phyloP scores from a whole-genome alignment of 2,329 filamentous ascomycete genomes.

The Hypoxylon sp. region DNA sequence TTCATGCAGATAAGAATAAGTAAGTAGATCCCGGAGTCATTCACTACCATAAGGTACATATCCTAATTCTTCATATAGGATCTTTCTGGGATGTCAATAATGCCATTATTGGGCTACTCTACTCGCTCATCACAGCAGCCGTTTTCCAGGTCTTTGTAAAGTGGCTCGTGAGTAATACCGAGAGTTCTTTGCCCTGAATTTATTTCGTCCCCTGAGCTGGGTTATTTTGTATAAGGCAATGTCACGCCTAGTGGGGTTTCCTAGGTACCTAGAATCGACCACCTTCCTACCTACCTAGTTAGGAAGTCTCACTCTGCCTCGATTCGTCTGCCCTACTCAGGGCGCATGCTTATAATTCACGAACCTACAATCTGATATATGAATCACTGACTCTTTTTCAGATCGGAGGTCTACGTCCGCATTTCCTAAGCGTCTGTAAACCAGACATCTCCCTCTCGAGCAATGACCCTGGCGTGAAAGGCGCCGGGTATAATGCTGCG shows the following conservation, averaged over 20 bases:
- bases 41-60: background rate
- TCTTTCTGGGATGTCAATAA: constrained; percentile 82
- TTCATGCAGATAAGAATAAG: constrained; percentile 77
- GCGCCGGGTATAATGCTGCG: constrained; percentile 61
- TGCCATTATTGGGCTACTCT: constrained; percentile 76
- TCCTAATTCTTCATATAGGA: background rate
- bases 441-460: constrained; percentile 66
- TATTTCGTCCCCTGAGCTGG: no score
- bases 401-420: constrained; percentile 79
- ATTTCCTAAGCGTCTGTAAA: constrained; percentile 79
- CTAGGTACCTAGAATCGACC: no score
- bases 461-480: constrained; percentile 58
- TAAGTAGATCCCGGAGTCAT: background rate
- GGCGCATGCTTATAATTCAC: no score
- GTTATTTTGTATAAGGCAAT: no score
- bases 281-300: no score
- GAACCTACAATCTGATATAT: no score
- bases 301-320: no score
- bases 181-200: no score
- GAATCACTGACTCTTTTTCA: no score
- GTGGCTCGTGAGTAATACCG: constrained; percentile 62
- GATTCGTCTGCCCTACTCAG: no score
- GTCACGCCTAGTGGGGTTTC: no score
- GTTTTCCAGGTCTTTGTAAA: constrained; percentile 85
- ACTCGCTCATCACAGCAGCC: constrained; percentile 78